Evolutionary conservation across 2,329 filamentous ascomycete genomes (phyloP), one percentile per base, ranked within the genome.

Genomic region (Lachnellula cervina): DNA sequence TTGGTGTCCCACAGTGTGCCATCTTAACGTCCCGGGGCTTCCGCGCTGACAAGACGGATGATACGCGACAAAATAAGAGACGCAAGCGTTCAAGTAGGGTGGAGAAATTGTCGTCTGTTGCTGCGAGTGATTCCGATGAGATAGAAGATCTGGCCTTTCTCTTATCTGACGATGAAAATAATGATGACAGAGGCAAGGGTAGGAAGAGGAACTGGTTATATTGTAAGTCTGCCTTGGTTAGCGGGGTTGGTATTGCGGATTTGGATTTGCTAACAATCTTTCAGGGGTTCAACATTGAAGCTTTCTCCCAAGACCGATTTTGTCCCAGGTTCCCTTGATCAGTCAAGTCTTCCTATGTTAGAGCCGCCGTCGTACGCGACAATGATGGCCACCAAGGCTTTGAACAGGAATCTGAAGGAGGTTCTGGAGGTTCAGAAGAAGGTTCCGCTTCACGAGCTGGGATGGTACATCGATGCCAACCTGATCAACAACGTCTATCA

Each of bases 391-490:
- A 86, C 83, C 2, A 84, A 78, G 65, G 73, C 80, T 3, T 76
- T 94, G 0, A 80, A 83, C 58, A 77, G 76, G 42, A 86, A 91
- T 61, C 77, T 96, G 45, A 78, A 77, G 52, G 76, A 77, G 8
- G 74, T 92, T 0, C 73, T 88, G 35, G 80, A 81, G 56, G 71
- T 84, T 1, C 91, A 96, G 68, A 70, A 80, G 1, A 74, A 69
- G 11, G 82, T 79, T 1, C 79, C 83, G 0, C 69, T 82, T 1
- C 79, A 86, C 57, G 81, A 87, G 57, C 78, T 95, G 0, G 92
- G 92, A 16, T 96, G 91, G 90, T 90, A 90, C 66, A 84, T 96
- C 54, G 81, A 95, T 65, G 77, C 79, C 48, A 73, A 76, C 9
- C 38, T 66, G 17, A 73, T 79, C 14, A 74, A 76, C 5, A 80